A percentile compares a stretch with the other conserved stretches of the same genome.
These are phyloP conservation scores for Globisporangium viniferum DNA, from an alignment of 352 stramenopile species.

Conservation along the genomic window DNA sequence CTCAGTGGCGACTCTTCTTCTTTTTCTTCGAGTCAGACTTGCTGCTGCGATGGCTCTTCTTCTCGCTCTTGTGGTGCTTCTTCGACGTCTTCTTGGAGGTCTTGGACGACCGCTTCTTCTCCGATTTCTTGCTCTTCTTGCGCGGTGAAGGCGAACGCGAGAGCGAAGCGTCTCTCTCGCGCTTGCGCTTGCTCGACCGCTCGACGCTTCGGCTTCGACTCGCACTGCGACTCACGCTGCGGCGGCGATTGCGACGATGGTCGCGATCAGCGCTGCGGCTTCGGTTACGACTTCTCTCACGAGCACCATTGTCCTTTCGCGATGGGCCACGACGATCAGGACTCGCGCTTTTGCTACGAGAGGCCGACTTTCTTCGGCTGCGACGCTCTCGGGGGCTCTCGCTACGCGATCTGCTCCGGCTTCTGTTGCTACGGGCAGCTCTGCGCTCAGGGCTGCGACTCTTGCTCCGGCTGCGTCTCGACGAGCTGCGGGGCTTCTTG, in stretches of 20 bases:
- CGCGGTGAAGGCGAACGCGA: constrained; percentile 10
- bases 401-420: constrained; percentile 14
- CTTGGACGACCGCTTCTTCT: constrained; percentile 28
- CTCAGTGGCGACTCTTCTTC: constrained; percentile 7
- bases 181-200: constrained; percentile 9
- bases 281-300: constrained; percentile 26
- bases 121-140: constrained; percentile 30
- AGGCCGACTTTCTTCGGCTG: not conserved
- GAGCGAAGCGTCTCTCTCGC: not conserved
- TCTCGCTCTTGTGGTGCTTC: constrained; percentile 44
- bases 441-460: constrained; percentile 15
- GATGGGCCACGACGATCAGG: constrained; percentile 5
- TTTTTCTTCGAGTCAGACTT: constrained; percentile 26
- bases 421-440: not conserved
- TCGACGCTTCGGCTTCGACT: constrained; percentile 10
- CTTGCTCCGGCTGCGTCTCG: constrained; percentile 12
- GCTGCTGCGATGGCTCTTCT: constrained; percentile 23
- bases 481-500: constrained; percentile 14
- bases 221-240: constrained; percentile 22
- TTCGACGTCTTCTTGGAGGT: constrained; percentile 39
- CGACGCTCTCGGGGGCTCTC: constrained; percentile 8
- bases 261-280: constrained; percentile 22
- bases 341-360: constrained; percentile 18
- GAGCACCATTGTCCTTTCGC: not conserved
- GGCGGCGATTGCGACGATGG: constrained; percentile 8